Base-by-base conservation (phyloP, 139 green algal species). In the Raphidocelis subcapitata region DNA sequence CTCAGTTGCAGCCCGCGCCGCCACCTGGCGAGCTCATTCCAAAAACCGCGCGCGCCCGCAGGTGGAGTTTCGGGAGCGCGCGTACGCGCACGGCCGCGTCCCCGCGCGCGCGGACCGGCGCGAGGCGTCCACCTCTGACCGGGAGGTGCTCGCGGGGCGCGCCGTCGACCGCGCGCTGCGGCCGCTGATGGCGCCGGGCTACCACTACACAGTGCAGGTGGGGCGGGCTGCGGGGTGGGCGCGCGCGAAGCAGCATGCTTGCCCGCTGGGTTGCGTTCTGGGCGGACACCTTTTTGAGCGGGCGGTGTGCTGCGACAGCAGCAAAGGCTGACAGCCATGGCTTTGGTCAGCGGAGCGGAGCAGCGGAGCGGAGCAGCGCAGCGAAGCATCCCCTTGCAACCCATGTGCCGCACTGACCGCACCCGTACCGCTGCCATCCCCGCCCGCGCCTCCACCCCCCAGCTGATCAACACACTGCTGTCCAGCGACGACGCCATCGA, bases 1-100 rank as follows among this genome's bases (percentile, higher is more conserved):
- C n/a, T n/a, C n/a, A n/a, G n/a, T n/a, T n/a, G n/a, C n/a, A n/a
- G n/a, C n/a, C n/a, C n/a, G n/a, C n/a, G n/a, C n/a, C n/a, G n/a
- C n/a, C n/a, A n/a, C n/a, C n/a, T n/a, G n/a, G n/a, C n/a, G n/a
- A n/a, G n/a, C n/a, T n/a, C n/a, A n/a, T n/a, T n/a, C n/a, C n/a
- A n/a, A n/a, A n/a, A n/a, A n/a, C n/a, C n/a, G n/a, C n/a, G n/a
- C n/a, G n/a, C n/a, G n/a, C n/a, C n/a, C 51, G 10, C 72, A 92
- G 82, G 87, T 97, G 18, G 85, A 97, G 35, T 97, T 95, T 60
- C 74, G 83, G 36, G 92, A 97, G 75, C 83, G 79, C 31, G 20
- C 82, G 35, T 88, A 72, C 59, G 84, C 87, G 0, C 75, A 75
- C 14, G 92, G 90, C 4, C 77, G 72, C 37, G 91, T 97, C 31